phyloP scores from a whole-genome alignment of 306 rosid species.

The Quercus aquifolioides region DNA sequence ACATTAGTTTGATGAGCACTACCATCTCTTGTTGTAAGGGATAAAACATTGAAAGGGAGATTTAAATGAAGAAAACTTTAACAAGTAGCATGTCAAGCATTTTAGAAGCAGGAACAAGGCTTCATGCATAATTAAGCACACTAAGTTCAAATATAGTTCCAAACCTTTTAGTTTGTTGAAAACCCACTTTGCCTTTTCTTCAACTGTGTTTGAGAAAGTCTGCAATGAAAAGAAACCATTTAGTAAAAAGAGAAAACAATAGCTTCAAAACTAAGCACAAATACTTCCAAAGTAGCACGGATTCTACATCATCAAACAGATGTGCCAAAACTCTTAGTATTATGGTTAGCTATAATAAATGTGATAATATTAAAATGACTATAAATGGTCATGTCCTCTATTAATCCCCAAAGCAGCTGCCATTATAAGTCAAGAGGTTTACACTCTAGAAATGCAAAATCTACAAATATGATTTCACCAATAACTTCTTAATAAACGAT shows the following conservation, averaged over 20 bases:
- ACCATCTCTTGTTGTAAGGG: neutral
- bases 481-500: neutral
- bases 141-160: neutral
- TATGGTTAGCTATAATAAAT: neutral
- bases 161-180: constrained; percentile 94
- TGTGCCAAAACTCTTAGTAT: neutral
- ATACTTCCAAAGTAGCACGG: neutral
- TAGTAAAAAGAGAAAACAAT: constrained; percentile 8
- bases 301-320: constrained; percentile 3
- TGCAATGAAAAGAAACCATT: constrained; percentile 31
- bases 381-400: neutral
- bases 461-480: neutral
- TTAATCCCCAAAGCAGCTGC: neutral
- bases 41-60: neutral
- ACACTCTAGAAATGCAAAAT: neutral
- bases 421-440: neutral
- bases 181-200: constrained; percentile 97
- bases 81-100: neutral
- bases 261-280: constrained; percentile 5
- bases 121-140: neutral
- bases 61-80: neutral
- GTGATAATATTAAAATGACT: neutral
- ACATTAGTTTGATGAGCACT: neutral
- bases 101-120: neutral
- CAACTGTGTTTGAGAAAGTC: constrained; percentile 87